A percentile compares a stretch with the other conserved stretches of the same genome.
Evolutionary conservation across 192 early-diverging fungal genomes (phyloP).

Genomic region (Podila clonocystis): DNA sequence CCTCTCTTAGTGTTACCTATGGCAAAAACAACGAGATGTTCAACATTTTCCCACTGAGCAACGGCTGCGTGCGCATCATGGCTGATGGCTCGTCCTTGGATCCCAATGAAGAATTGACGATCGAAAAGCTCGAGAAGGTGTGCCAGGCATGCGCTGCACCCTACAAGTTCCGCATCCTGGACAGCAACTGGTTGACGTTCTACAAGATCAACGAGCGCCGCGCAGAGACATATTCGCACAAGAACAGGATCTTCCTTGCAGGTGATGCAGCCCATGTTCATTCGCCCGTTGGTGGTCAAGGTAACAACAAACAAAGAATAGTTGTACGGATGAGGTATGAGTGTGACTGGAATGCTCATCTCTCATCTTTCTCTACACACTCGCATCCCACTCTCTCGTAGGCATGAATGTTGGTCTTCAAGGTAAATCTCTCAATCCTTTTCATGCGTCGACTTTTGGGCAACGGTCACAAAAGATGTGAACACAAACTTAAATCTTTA

Average conservation of each 20-base stretch:
- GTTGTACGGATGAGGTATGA: neutral
- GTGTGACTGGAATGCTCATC: neutral
- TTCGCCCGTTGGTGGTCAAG: slow-evolving; percentile 52
- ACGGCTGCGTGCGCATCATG: slow-evolving; percentile 39
- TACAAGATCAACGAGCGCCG: slow-evolving; percentile 37
- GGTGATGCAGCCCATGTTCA: slow-evolving; percentile 60
- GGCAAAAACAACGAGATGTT: slow-evolving; percentile 36
- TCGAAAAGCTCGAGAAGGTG: slow-evolving; percentile 20
- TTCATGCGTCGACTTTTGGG: neutral
- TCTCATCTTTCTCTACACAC: neutral
- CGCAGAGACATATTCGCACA: slow-evolving; percentile 18
- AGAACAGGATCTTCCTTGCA: slow-evolving; percentile 55
- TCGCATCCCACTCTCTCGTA: neutral
- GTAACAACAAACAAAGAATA: neutral
- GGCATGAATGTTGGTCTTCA: slow-evolving; percentile 56
- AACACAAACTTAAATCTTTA: neutral
- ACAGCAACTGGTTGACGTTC: slow-evolving; percentile 27
- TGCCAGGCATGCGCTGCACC: slow-evolving; percentile 14
- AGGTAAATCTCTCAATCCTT: slow-evolving; percentile 7
- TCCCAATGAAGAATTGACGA: slow-evolving; percentile 9
- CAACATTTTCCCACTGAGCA: slow-evolving; percentile 31
- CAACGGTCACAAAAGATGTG: neutral
- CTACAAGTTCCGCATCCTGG: slow-evolving; percentile 13
- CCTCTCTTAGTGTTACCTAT: slow-evolving; percentile 23
- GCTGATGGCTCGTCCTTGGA: slow-evolving; percentile 26